These are phyloP conservation scores for Farysia itapuensis DNA, from an alignment of 1,284 basidiomycete genomes.

Conservation along the genomic window DNA sequence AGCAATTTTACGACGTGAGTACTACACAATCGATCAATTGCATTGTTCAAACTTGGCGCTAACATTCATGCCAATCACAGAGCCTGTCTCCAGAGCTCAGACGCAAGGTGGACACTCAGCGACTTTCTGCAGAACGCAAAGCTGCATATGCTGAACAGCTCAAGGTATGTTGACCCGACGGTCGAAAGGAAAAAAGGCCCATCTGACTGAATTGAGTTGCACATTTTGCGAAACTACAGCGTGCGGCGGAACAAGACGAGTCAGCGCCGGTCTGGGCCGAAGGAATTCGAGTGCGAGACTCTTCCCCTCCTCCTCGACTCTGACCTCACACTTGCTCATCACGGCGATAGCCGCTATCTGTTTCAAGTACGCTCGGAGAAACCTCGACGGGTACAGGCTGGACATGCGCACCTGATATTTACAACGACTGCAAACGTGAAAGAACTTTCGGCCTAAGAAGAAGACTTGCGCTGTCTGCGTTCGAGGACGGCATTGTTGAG, in stretches of 20 bases:
- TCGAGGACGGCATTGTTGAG: conserved; percentile 49
- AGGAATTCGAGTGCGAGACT: conserved; percentile 24
- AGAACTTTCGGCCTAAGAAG: too few species aligned
- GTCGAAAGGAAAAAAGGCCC: neutral
- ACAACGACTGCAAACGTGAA: too few species aligned
- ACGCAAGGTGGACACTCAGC: conserved; percentile 43
- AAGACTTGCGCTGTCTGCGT: neutral
- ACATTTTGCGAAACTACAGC: conserved; percentile 3
- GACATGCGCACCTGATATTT: too few species aligned
- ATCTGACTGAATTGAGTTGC: too few species aligned
- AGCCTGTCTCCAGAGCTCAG: conserved; percentile 48
- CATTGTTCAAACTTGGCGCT: neutral
- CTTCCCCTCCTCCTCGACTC: conserved; percentile 32
- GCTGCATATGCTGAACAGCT: conserved; percentile 48
- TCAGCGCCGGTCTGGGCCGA: conserved; percentile 40
- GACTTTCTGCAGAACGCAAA: conserved; percentile 37
- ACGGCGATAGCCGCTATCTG: too few species aligned
- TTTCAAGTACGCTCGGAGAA: too few species aligned
- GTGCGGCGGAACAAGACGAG: conserved; percentile 36
- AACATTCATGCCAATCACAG: conserved; percentile 5
- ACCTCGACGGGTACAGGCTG: too few species aligned
- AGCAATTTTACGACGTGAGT: conserved; percentile 53
- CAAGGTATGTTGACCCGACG: conserved; percentile 39
- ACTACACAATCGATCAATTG: neutral
- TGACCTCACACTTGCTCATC: conserved; percentile 1